Evolutionary conservation across 495 filamentous ascomycete genomes (phyloP).

Genomic region (Lasiosphaeria ovina): DNA sequence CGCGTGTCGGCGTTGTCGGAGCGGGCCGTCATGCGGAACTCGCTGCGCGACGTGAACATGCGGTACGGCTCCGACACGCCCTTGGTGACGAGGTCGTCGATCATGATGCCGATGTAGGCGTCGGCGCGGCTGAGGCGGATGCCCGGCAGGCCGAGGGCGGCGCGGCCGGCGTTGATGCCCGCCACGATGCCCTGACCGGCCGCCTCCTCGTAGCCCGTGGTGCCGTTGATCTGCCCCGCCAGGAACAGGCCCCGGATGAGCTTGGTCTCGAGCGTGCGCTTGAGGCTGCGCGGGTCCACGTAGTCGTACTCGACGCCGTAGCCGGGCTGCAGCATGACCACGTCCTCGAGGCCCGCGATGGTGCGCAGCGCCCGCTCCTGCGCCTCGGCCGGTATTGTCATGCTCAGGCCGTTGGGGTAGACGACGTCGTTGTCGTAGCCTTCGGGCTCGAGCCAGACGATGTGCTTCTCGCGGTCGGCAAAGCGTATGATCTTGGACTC

Average conservation of each 20-base stretch:
- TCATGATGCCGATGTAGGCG: slow-evolving; percentile 97
- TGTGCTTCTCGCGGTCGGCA: slow-evolving; percentile 69
- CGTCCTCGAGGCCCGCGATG: slow-evolving; percentile 82
- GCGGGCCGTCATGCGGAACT: slow-evolving; percentile 88
- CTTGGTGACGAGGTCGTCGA: slow-evolving; percentile 96
- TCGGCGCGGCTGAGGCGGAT: slow-evolving; percentile 77
- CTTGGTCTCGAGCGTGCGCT: slow-evolving; percentile 89
- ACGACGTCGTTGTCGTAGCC: slow-evolving; percentile 88
- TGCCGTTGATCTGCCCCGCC: slow-evolving; percentile 97
- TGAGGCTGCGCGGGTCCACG: slow-evolving; percentile 86
- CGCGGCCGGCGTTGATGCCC: slow-evolving; percentile 87
- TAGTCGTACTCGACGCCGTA: slow-evolving; percentile 99
- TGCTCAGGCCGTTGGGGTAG: slow-evolving; percentile 95
- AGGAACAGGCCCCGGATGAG: slow-evolving; percentile 85
- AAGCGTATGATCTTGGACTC: slow-evolving; percentile 95
- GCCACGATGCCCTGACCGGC: slow-evolving; percentile 91
- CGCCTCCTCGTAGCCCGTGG: slow-evolving; percentile 96
- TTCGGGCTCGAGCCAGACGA: slow-evolving; percentile 96
- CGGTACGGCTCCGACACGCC: slow-evolving; percentile 96
- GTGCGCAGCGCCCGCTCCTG: slow-evolving; percentile 83
- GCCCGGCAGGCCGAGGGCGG: slow-evolving; percentile 60
- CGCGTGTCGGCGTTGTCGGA: slow-evolving; percentile 92
- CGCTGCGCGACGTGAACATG: slow-evolving; percentile 96
- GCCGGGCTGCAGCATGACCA: slow-evolving; percentile 89
- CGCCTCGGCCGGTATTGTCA: slow-evolving; percentile 86